These are phyloP conservation scores for Ogataea methanolica DNA, from an alignment of 805 yeast species.

Conservation along the genomic window DNA sequence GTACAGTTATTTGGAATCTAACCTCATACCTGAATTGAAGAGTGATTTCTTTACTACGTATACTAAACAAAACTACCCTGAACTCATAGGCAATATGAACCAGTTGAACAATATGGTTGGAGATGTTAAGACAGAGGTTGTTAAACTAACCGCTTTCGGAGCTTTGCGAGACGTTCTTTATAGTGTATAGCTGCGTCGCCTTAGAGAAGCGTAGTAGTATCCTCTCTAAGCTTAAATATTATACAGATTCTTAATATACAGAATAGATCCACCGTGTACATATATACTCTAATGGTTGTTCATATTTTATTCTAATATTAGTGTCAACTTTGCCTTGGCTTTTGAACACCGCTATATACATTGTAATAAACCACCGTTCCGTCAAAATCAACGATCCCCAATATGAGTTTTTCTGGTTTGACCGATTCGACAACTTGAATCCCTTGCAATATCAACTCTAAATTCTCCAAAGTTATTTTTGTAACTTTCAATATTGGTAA, in stretches of 20 bases:
- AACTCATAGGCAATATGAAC: conserved; percentile 14
- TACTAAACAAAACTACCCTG: conserved; percentile 29
- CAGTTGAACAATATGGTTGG: background rate
- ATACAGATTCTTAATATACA: too few species aligned
- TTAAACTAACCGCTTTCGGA: too few species aligned
- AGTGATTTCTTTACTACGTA: conserved; percentile 37
- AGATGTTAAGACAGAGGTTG: too few species aligned
- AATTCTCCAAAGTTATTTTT: conserved; percentile 32
- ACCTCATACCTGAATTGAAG: conserved; percentile 30
- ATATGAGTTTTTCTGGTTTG: conserved; percentile 42
- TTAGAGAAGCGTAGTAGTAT: too few species aligned
- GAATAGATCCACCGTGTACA: too few species aligned
- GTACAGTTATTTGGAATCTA: conserved; percentile 32
- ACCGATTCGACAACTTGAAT: conserved; percentile 10
- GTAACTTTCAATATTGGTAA: conserved; percentile 30
- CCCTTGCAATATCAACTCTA: conserved; percentile 37
- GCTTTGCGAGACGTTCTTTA: too few species aligned
- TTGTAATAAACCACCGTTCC: conserved; percentile 70
- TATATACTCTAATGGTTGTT: background rate
- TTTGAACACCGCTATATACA: conserved; percentile 59
- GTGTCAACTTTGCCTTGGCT: conserved; percentile 39
- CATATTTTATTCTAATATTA: background rate
- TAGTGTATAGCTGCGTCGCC: too few species aligned
- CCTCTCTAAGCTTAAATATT: too few species aligned
- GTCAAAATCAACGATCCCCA: conserved; percentile 59